Evolutionary conservation across 306 rosid genomes (phyloP), one percentile per base, ranked within the genome.

Genomic region (Vicia villosa): DNA sequence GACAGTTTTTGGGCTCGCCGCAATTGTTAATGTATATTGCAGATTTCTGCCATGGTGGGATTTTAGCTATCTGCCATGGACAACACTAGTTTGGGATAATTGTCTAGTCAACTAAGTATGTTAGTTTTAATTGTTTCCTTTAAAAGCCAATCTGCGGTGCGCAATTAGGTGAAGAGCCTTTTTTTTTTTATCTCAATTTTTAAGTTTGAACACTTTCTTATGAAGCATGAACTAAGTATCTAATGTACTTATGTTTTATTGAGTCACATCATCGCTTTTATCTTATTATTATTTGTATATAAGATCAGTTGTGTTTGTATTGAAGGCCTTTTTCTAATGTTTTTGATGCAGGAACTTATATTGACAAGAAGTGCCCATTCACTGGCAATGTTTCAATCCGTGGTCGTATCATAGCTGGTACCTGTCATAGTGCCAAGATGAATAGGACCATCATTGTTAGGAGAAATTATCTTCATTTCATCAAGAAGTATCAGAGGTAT

Each of bases 371-470:
- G 14, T 51, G 57, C 5, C 57, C 57, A 2, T 51, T 19, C 57
- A 51, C 57, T 4, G 57, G 57, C 14, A 51, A 51, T 51, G 57
- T 51, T 30, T 51, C 57, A 10, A 51, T 51, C 57, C 57, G 57
- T 9, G 57, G 57, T 10, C 57, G 57, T 20, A 51, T 51, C 6
- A 5, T 51, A 19, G 13, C 57, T 2, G 57, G 57, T 51, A 51
- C 57, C 4, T 51, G 57, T 20, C 57, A 51, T 20, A 51, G 57
- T 51, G 30, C 57, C 1, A 51, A 51, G 28, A 51, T 51, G 57
- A 51, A 51, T 51, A 51, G 26, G 57, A 51, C 57, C 57, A 10
- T 51, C 9, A 20, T 51, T 51, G 57, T 51, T 51, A 51, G 30
- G 30, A 51, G 57, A 17, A 20, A 51, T 51, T 51, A 51, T 51